Evolutionary conservation across 805 yeast genomes (phyloP).

Genomic region (Lipomyces spencermartinsiae): DNA sequence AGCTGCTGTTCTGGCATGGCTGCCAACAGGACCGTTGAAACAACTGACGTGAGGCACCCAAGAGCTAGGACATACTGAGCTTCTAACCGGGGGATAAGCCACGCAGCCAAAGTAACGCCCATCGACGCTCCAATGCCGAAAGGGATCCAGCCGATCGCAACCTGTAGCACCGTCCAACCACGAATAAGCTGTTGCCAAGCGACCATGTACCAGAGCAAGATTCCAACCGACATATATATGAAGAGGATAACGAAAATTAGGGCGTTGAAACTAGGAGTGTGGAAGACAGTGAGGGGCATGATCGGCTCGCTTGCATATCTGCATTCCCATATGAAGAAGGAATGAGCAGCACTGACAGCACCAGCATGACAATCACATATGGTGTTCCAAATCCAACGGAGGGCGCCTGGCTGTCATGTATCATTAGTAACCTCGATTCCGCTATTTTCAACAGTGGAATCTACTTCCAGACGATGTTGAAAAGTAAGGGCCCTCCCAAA

Average conservation of each 20-base stretch:
- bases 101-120: background rate
- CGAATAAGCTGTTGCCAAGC: constrained; percentile 8
- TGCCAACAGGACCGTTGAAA: background rate
- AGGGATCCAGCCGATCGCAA: constrained; percentile 4
- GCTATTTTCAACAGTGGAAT: background rate
- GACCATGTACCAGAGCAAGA: constrained; percentile 5
- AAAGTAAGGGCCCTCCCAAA: constrained; percentile 5
- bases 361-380: constrained; percentile 8
- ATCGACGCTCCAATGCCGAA: constrained; percentile 5
- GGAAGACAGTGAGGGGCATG: background rate
- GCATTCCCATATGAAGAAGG: constrained; percentile 5
- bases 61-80: constrained; percentile 5
- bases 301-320: constrained; percentile 2
- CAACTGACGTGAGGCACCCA: background rate
- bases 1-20: constrained; percentile 2
- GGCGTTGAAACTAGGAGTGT: background rate
- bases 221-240: constrained; percentile 1
- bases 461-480: constrained; percentile 7
- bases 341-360: background rate
- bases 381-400: constrained; percentile 2
- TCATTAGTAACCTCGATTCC: background rate
- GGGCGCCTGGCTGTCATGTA: constrained; percentile 5
- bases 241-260: background rate
- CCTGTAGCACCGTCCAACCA: background rate
- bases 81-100: constrained; percentile 6